These are phyloP conservation scores for Candida ovalis DNA, from an alignment of 805 yeast genomes.

Conservation along the genomic window DNA sequence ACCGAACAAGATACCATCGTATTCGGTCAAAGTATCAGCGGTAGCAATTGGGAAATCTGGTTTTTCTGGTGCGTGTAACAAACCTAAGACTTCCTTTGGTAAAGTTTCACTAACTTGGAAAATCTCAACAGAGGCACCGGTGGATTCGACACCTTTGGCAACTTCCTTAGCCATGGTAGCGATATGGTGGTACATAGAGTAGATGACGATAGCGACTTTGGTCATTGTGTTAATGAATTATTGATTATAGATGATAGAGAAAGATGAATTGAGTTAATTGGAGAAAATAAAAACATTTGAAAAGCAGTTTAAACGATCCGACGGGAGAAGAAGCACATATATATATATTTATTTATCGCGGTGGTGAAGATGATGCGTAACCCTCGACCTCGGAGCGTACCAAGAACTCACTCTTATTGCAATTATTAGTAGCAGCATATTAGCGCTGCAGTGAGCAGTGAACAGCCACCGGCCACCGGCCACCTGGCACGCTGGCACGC, in stretches of 20 bases:
- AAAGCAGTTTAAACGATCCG: background rate
- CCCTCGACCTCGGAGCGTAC: background rate
- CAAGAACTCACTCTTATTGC: too few species aligned
- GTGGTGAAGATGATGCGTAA: too few species aligned
- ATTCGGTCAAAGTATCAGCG: slow-evolving; percentile 50
- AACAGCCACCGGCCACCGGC: too few species aligned
- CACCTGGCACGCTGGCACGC: too few species aligned
- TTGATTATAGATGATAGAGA: background rate
- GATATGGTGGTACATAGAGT: slow-evolving; percentile 79
- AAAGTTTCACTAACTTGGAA: slow-evolving; percentile 79
- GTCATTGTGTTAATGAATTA: slow-evolving; percentile 12
- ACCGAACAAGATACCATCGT: slow-evolving; percentile 85
- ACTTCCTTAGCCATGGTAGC: slow-evolving; percentile 64
- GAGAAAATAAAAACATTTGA: background rate
- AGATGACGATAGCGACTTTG: slow-evolving; percentile 43
- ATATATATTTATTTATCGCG: too few species aligned
- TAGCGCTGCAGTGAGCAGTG: too few species aligned
- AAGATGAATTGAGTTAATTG: too few species aligned
- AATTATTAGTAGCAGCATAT: too few species aligned
- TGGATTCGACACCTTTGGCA: slow-evolving; percentile 63
- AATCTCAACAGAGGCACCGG: slow-evolving; percentile 66
- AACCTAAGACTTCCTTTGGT: slow-evolving; percentile 48
- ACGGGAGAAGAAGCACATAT: too few species aligned
- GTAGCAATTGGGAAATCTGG: slow-evolving; percentile 67
- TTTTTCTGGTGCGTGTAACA: slow-evolving; percentile 62